Evolutionary conservation across 495 filamentous ascomycete genomes (phyloP), one percentile per base, ranked within the genome.

Genomic region (Aspergillus asperescens): DNA sequence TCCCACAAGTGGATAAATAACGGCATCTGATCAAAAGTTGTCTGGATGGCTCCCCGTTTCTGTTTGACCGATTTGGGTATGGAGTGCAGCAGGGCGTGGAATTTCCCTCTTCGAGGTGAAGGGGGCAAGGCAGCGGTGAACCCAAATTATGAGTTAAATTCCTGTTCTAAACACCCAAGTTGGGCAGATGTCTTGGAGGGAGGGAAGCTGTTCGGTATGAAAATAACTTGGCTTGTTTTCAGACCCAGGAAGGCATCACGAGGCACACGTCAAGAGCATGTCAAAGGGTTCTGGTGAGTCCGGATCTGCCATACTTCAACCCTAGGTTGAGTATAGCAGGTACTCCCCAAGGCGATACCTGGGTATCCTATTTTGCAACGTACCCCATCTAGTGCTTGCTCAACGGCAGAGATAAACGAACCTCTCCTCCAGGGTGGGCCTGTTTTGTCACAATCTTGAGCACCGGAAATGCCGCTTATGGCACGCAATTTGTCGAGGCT

Each of bases 401-500:
- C 50, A 43, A 44, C 27, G 46, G 38, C 27, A 13, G 44, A 3
- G 27, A 38, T n/a, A 39, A 18, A 31, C 37, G 44, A 49, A 39
- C 46, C 46, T 38, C 25, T 28, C 41, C 13, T 48, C 37, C 12
- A 24, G 23, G 43, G 32, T 24, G 24, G 9, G 9, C 40, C 50
- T 38, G 44, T 19, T 40, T 35, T 35, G 5, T 40, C 22, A 23
- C 42, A 24, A 37, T 32, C 34, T 31, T 28, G 18, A 47, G 39
- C 12, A 28, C 42, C 28, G 16, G 34, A 32, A 54, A 39, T 37
- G 42, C 29, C 50, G 43, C 51, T 35, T 42, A 51, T 51, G 38
- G 38, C 48, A 23, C 27, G 23, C 48, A 50, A 50, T 48, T 70
- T 73, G 50, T 59, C 68, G 68, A 73, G 67, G 63, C 55, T 59